Conservation (phyloP, 441 rosid species). For the Macaranga tanarius region DNA sequence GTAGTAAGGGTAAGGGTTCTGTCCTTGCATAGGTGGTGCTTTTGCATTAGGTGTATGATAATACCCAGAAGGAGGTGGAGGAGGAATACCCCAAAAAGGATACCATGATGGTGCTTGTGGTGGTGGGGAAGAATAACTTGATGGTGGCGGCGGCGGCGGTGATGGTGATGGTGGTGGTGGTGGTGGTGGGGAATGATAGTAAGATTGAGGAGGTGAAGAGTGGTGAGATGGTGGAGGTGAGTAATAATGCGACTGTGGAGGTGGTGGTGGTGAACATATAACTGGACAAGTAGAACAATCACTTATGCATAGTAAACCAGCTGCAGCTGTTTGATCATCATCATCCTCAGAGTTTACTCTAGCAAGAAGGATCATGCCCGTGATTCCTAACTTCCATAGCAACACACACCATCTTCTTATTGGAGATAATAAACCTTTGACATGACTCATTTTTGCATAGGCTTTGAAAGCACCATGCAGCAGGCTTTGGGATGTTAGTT, state of each 20-base stretch:
- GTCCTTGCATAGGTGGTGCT: slow-evolving; percentile 34
- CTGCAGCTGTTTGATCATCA: slow-evolving; percentile 27
- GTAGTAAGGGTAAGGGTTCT: slow-evolving; percentile 50
- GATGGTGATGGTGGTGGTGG: slow-evolving; percentile 16
- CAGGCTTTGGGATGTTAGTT: neutral
- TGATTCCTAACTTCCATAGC: slow-evolving; percentile 20
- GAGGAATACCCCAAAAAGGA: slow-evolving; percentile 35
- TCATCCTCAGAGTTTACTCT: slow-evolving; percentile 25
- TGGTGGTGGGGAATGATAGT: slow-evolving; percentile 22
- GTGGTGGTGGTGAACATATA: slow-evolving; percentile 51
- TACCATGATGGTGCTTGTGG: slow-evolving; percentile 34
- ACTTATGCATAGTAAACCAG: slow-evolving; percentile 52
- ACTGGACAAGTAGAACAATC: slow-evolving; percentile 54
- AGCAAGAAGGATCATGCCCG: slow-evolving; percentile 27
- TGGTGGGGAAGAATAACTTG: slow-evolving; percentile 31
- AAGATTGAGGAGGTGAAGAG: slow-evolving; percentile 31
- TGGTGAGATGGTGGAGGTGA: slow-evolving; percentile 27
- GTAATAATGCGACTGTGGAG: slow-evolving; percentile 16
- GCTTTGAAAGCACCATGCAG: slow-evolving; percentile 6
- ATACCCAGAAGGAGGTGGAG: slow-evolving; percentile 38
- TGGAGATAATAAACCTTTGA: slow-evolving; percentile 2
- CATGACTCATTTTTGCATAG: slow-evolving; percentile 20
- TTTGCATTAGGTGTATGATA: slow-evolving; percentile 25
- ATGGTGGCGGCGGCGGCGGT: slow-evolving; percentile 10
- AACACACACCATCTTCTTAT: slow-evolving; percentile 18